Base-by-base conservation (phyloP, 768 basidiomycete species). In the Calocybe gangraenosa region DNA sequence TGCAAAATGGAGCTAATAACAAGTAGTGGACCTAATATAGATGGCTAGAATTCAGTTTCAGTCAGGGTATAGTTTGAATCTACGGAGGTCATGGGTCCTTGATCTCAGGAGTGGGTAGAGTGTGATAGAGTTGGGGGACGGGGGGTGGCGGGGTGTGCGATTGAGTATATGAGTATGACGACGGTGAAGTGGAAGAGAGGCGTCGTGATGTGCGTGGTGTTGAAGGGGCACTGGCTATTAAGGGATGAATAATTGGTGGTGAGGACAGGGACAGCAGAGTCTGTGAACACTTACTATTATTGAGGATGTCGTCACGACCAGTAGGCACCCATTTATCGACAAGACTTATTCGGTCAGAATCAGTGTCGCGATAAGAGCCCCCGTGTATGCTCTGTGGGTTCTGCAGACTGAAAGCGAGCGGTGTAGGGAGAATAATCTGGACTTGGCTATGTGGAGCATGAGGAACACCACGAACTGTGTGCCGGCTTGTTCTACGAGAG, bases 351-450 rank as follows among this genome's bases (percentile, higher is more conserved):
- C 53, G 60, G 52, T 49, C 53, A 42, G 34, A 35, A 28, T 46
- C 48, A 21, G 42, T 33, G 25, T 47, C 54, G 7, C 48, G 36
- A 34, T 51, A 53, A 21, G 44, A 36, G 37, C 39, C 13, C 35
- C 49, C 30, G 25, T 42, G 20, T 19, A 46, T n/a, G 54, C 43
- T 45, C 37, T 38, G 42, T 33, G 34, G 22, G 22, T 22, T 28
- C 9, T 56, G 18, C 45, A 71, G 60, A 32, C 60, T 59, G 9
- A 74, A 67, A 1, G 75, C 76, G 14, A 90, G 72, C 1, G 85
- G 87, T 1, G 76, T 61, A 0, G 87, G 87, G 3, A 87, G 67
- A 13, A 90, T 64, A 42, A 89, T 80, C 53, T 87, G 78, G 42
- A 88, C 64, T 44, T 73, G 73, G 57, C 71, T 82, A 46, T 76